Evolutionary conservation across 768 basidiomycete genomes (phyloP).

Genomic region (Serendipita sp.): DNA sequence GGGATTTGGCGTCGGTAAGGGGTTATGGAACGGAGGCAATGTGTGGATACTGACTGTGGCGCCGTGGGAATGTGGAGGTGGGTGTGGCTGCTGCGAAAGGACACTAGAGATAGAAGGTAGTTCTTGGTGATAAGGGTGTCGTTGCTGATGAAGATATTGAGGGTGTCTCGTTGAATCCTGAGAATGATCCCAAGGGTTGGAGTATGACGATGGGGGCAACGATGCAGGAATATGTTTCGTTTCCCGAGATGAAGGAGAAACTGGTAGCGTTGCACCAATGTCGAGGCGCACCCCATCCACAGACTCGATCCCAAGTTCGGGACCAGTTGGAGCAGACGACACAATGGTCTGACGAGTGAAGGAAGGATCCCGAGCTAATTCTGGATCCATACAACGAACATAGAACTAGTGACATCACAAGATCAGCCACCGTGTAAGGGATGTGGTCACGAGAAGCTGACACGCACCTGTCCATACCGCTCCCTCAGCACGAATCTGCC

Average conservation of each 20-base stretch:
- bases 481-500: neutral
- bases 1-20: neutral
- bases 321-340: neutral
- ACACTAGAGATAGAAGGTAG: neutral
- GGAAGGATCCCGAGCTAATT: neutral
- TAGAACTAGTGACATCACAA: neutral
- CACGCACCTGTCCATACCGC: neutral
- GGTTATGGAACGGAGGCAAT: neutral
- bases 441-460: neutral
- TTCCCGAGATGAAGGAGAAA: neutral
- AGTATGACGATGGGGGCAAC: too few species aligned
- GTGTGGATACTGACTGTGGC: neutral
- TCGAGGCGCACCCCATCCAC: neutral
- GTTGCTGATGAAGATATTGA: neutral
- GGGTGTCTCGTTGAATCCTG: too few species aligned
- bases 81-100: neutral
- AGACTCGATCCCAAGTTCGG: neutral
- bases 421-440: neutral
- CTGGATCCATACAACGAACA: slow-evolving; percentile 2
- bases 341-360: neutral
- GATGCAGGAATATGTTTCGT: neutral
- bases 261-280: neutral
- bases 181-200: too few species aligned
- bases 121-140: neutral
- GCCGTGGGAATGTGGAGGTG: neutral